phyloP scores from a whole-genome alignment of 305 asterid species.

The Rubia tinctorum region DNA sequence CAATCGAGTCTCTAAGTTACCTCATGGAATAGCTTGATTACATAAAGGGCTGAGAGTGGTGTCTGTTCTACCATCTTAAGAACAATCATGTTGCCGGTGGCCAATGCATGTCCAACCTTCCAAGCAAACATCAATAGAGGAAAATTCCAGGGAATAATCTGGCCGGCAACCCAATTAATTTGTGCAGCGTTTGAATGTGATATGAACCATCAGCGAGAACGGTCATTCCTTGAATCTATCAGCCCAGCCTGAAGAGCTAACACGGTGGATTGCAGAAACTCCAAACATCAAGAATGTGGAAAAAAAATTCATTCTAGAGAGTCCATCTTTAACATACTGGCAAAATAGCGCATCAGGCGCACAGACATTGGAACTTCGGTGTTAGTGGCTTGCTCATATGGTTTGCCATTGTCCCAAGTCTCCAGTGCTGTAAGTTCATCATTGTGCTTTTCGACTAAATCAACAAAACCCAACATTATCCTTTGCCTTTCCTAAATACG shows the following conservation, averaged over 20 bases:
- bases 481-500: conserved; percentile 77
- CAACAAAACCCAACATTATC: conserved; percentile 75
- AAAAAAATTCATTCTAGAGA: neutral
- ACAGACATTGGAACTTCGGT: conserved; percentile 82
- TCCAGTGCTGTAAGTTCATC: conserved; percentile 96
- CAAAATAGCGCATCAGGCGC: conserved; percentile 81
- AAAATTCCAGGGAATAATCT: conserved; percentile 92
- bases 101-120: conserved; percentile 96
- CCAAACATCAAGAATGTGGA: neutral
- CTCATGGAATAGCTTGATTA: too few species aligned
- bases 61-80: conserved; percentile 92
- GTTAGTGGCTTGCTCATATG: too few species aligned
- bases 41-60: too few species aligned
- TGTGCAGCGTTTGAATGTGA: conserved; percentile 93
- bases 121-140: conserved; percentile 89
- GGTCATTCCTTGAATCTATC: conserved; percentile 94
- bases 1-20: too few species aligned
- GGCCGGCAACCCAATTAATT: conserved; percentile 98
- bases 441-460: conserved; percentile 83
- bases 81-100: conserved; percentile 78
- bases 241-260: conserved; percentile 76
- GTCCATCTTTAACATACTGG: conserved; percentile 46
- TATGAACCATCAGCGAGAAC: conserved; percentile 88
- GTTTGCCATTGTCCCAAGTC: too few species aligned
- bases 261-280: neutral